Evolutionary conservation across 2,329 filamentous ascomycete species (phyloP), one percentile per base, ranked within the genome.

Genomic region (Claviceps paspali): DNA sequence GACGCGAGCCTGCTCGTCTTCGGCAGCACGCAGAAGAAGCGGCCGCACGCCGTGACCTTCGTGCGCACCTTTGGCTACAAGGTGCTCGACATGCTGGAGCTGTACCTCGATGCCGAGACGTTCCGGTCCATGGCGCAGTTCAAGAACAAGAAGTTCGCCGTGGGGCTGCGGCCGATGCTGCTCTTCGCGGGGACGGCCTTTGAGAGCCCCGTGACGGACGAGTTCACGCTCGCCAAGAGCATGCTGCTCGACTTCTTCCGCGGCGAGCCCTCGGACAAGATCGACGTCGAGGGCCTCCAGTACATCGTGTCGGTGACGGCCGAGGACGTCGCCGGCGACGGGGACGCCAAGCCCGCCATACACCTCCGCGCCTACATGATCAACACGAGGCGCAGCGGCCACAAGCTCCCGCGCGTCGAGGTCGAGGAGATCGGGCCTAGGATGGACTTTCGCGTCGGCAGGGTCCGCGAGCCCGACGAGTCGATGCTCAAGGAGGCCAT

Each of bases 371-470:
- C 82, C 54, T 96, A 95, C 61, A 73, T 86, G 49, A 79, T 96
- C 49, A 69, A 71, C 51, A 96, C 91, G 34, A 83, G 83, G 70
- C 81, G 80, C 53, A 85, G 79, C 47, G 86, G 86, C 6, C 82
- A 91, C 59, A 83, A 79, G 52, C 65, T 96, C 31, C 91, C 91
- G 6, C 76, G 86, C 38, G 82, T 98, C 14, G 88, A 96, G 57
- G 71, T 96, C 40, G 86, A 94, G 59, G 87, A 95, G 64, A 92
- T 95, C 65, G 88, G 91, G 0, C 91, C 91, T 4, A 74, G 88
- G 45, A 85, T 96, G 63, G 86, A 95, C 63, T 87, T 95, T 59
- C 76, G 81, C 45, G 68, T 95, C 38, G 87, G 91, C 18, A 77
- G 91, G 48, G 65, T 79, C 46, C 76, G 76, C 53, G 79, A 91